Conservation (phyloP, 1,284 basidiomycete genomes). For the Malassezia globosa region DNA sequence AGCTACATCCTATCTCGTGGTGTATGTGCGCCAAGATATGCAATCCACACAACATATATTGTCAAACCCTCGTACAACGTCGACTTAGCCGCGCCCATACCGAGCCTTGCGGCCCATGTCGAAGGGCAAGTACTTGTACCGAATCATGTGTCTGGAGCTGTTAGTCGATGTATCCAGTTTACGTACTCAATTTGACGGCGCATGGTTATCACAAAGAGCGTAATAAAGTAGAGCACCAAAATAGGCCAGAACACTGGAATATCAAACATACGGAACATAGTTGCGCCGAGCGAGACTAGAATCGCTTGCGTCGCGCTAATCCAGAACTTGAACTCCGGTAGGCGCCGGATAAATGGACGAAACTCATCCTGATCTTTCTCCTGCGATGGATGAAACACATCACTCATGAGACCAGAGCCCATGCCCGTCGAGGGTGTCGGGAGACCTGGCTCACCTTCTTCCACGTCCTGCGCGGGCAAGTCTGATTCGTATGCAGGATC, state of each 20-base stretch:
- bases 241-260: constrained; percentile 98
- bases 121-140: constrained; percentile 79
- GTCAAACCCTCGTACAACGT: constrained; percentile 5
- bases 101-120: constrained; percentile 69
- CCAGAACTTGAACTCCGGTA: constrained; percentile 90
- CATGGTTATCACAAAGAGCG: constrained; percentile 49
- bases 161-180: too few relatives aligned
- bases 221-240: constrained; percentile 63
- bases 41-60: constrained; percentile 20
- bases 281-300: constrained; percentile 58
- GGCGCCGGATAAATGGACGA: constrained; percentile 75
- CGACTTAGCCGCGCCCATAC: constrained; percentile 26
- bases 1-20: constrained; percentile 43
- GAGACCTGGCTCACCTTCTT: constrained; percentile 65
- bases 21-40: constrained; percentile 29
- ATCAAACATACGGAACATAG: constrained; percentile 56
- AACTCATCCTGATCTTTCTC: constrained; percentile 49
- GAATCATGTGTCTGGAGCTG: constrained; percentile 99
- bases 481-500: constrained; percentile 91
- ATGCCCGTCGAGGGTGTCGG: constrained; percentile 30
- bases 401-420: constrained; percentile 36
- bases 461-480: constrained; percentile 82
- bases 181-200: constrained; percentile 48
- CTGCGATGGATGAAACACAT: constrained; percentile 55
- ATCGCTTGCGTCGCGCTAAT: constrained; percentile 82